Evolutionary conservation across 306 rosid species (phyloP).

Genomic region (Trifolium fragiferum): DNA sequence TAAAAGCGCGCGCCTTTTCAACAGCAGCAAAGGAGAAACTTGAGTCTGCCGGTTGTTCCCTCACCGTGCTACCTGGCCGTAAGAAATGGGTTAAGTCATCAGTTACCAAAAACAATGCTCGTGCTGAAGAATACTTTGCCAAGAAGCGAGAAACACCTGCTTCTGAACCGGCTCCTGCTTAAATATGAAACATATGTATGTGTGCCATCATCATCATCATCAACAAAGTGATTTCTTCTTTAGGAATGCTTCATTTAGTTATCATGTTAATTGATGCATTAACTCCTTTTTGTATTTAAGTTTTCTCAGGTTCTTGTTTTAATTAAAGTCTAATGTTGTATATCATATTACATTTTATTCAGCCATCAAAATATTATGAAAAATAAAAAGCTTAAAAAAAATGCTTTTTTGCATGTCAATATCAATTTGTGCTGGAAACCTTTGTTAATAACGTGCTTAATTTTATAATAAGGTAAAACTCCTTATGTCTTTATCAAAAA

Average conservation of each 20-base stretch:
- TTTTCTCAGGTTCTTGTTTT: constrained; percentile 32
- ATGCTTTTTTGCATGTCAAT: constrained; percentile 17
- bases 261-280: constrained; percentile 1
- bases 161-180: constrained; percentile 56
- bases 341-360: constrained; percentile 36
- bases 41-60: constrained; percentile 79
- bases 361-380: constrained; percentile 26
- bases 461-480: constrained; percentile 16
- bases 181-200: constrained; percentile 30
- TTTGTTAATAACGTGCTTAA: constrained; percentile 10
- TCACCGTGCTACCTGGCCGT: constrained; percentile 84
- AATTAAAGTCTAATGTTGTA: constrained; percentile 25
- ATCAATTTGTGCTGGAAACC: constrained; percentile 15
- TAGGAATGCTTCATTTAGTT: constrained; percentile 30
- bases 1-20: constrained; percentile 90
- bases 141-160: constrained; percentile 83
- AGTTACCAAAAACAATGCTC: constrained; percentile 89
- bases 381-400: neutral
- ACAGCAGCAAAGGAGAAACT: constrained; percentile 89
- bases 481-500: constrained; percentile 2
- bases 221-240: constrained; percentile 34
- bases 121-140: constrained; percentile 95
- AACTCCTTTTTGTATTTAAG: constrained; percentile 29
- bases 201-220: neutral
- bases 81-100: constrained; percentile 99